These are phyloP conservation scores for Verticillium zaregamsianum DNA, from an alignment of 2,329 filamentous ascomycete species.

Conservation along the genomic window DNA sequence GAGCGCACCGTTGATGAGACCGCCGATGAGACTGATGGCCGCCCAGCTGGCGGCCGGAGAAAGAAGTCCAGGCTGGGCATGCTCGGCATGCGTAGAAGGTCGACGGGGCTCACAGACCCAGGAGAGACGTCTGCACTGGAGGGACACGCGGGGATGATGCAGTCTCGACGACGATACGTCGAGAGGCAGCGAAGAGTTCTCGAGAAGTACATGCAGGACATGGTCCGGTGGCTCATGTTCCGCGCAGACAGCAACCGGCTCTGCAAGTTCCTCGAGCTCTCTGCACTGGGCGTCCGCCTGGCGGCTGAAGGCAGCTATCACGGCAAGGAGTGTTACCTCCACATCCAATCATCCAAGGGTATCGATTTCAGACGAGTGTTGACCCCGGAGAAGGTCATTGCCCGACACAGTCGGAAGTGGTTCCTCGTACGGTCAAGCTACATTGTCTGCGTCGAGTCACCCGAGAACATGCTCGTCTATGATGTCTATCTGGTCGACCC, in stretches of 20 bases:
- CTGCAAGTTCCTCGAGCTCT: conserved; percentile 93
- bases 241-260: conserved; percentile 90
- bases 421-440: conserved; percentile 98
- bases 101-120: conserved; percentile 44
- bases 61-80: conserved; percentile 50
- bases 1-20: conserved; percentile 30
- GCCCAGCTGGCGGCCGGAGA: conserved; percentile 25
- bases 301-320: conserved; percentile 96
- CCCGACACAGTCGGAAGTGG: conserved; percentile 89
- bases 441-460: conserved; percentile 95
- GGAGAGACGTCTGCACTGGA: conserved; percentile 37
- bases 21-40: conserved; percentile 28
- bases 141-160: conserved; percentile 35
- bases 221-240: conserved; percentile 97
- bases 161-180: conserved; percentile 56
- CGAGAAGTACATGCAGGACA: conserved; percentile 85
- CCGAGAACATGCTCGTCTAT: conserved; percentile 97
- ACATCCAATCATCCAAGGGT: conserved; percentile 88
- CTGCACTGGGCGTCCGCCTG: conserved; percentile 85
- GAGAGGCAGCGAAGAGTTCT: conserved; percentile 81
- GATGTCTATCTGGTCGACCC: conserved; percentile 97
- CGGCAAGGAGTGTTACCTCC: conserved; percentile 91
- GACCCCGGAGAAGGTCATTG: conserved; percentile 73
- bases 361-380: conserved; percentile 80
- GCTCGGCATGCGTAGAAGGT: conserved; percentile 50